Base-by-base conservation (phyloP, 805 yeast species). In the Myxozyma sirexii region DNA sequence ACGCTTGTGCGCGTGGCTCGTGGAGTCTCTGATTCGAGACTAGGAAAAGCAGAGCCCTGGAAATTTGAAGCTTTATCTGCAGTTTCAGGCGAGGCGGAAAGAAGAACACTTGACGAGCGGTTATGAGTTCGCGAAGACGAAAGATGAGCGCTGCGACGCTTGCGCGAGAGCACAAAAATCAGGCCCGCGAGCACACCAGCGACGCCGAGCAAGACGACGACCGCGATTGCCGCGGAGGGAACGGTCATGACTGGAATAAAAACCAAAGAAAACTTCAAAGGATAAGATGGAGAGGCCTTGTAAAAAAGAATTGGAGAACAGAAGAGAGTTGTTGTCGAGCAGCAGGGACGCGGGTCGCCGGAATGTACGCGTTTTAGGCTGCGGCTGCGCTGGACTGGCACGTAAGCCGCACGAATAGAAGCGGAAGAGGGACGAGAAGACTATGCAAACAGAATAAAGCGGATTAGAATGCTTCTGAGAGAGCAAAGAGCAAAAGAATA, bases 341-440 rank as follows among this genome's bases (percentile, higher is more conserved):
- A 10, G 33, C 33, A 29, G n/a, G n/a, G 33, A 29, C 33, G 33
- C 33, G 33, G 42, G n/a, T 38, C n/a, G 42, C 42, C n/a, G 42
- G 42, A 38, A 38, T 38, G 42, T 10, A 10, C 42, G 42, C 42
- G 42, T 10, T 38, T 15, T 12, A 33, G 21, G 6, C 33, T 38
- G 42, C 42, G 42, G 27, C 46, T 6, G 46, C 15, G 6, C 42
- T 33, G 27, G 44, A 48, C 33, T 33, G 45, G 54, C 27, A 38
- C 33, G 54, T 19, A 26, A 50, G 54, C 54, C 46, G 45, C 46
- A 50, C 47, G 46, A 48, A 38, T 13, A 33, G 26, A 29, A 4
- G 19, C 6, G 4, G 51, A 33, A 17, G 31, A 10, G 17, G 26
- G 35, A 29, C 13, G 35, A 15, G 52, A 3, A n/a, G n/a, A 21